These are phyloP conservation scores for Aureobasidium namibiae DNA, from an alignment of 2,329 filamentous ascomycete species.

Conservation along the genomic window DNA sequence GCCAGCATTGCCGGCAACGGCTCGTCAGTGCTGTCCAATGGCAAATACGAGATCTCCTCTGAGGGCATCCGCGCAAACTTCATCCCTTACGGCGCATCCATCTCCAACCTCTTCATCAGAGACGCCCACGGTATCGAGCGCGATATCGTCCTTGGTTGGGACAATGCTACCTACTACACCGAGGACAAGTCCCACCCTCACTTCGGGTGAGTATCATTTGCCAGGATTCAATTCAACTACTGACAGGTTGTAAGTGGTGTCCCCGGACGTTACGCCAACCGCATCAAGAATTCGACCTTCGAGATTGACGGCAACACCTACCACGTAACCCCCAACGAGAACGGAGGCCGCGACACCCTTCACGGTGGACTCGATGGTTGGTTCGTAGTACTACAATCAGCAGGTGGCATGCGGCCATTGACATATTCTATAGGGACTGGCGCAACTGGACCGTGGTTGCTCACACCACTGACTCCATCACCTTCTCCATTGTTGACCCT, in stretches of 20 bases:
- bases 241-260: neutral
- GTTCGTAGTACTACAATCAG: constrained; percentile 42
- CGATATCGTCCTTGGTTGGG: constrained; percentile 66
- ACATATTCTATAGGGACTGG: constrained; percentile 50
- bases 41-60: constrained; percentile 64
- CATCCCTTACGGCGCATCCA: constrained; percentile 65
- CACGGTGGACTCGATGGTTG: constrained; percentile 43
- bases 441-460: constrained; percentile 66
- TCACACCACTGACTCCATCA: constrained; percentile 59
- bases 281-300: constrained; percentile 57
- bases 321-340: constrained; percentile 44
- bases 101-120: constrained; percentile 62
- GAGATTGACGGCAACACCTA: constrained; percentile 39
- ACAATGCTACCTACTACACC: constrained; percentile 65
- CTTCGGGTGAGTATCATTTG: constrained; percentile 41
- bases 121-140: constrained; percentile 60
- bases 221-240: neutral
- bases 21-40: constrained; percentile 26
- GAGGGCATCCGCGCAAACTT: constrained; percentile 60
- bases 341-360: constrained; percentile 42
- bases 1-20: constrained; percentile 19
- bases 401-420: constrained; percentile 45
- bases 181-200: constrained; percentile 59
- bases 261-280: constrained; percentile 63
- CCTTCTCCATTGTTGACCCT: constrained; percentile 64